Evolutionary conservation across 2,329 filamentous ascomycete genomes (phyloP).

Genomic region (Podosphaera xanthii): DNA sequence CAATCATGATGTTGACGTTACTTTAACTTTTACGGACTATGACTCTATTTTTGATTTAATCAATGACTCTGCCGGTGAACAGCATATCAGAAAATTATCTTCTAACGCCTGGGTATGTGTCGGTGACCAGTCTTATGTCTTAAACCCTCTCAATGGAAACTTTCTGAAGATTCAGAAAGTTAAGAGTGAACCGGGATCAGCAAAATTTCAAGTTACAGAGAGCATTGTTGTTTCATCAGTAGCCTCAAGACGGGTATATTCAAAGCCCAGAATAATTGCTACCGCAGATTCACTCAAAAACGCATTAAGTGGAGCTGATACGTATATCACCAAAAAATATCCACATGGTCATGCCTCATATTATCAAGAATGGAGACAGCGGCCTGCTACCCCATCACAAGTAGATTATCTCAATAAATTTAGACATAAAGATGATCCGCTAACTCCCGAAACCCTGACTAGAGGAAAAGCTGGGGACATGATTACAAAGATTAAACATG

Average conservation of each 20-base stretch:
- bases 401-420: conserved; percentile 48
- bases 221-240: conserved; percentile 18
- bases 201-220: conserved; percentile 3
- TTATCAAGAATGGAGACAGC: conserved; percentile 44
- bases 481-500: conserved; percentile 80
- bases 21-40: conserved; percentile 60
- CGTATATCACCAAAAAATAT: conserved; percentile 45
- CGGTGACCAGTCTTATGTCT: conserved; percentile 44
- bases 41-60: conserved; percentile 81
- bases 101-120: conserved; percentile 64
- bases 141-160: conserved; percentile 41
- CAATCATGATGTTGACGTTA: background rate
- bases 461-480: conserved; percentile 72
- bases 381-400: conserved; percentile 40
- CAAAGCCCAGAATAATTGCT: conserved; percentile 45
- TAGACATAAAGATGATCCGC: conserved; percentile 27
- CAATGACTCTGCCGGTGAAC: conserved; percentile 55
- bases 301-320: conserved; percentile 70
- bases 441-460: conserved; percentile 35
- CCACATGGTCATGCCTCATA: conserved; percentile 43
- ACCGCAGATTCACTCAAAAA: conserved; percentile 42
- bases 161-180: conserved; percentile 27
- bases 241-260: conserved; percentile 24
- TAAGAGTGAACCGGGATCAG: conserved; percentile 6
- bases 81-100: conserved; percentile 56